Evolutionary conservation across 352 stramenopile species (phyloP).

Genomic region (Globisporangium parvum): DNA sequence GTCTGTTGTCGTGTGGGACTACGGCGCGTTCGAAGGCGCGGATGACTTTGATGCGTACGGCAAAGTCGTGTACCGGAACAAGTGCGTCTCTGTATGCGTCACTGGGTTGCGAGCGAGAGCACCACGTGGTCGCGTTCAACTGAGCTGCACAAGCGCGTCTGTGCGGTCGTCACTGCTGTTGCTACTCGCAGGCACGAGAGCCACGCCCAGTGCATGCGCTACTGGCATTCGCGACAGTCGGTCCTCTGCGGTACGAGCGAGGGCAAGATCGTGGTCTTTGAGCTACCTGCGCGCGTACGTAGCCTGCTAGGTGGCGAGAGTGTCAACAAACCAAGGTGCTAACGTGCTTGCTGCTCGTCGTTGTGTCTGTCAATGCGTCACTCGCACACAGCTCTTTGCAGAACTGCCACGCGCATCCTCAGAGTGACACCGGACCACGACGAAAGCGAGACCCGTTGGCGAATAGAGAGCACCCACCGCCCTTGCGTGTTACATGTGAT

Average conservation of each 20-base stretch:
- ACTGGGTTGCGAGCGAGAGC: neutral
- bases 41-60: constrained; percentile 14
- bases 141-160: neutral
- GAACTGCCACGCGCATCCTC: too few species aligned
- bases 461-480: too few species aligned
- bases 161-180: neutral
- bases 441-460: too few species aligned
- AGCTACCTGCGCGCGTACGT: constrained; percentile 3
- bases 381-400: too few species aligned
- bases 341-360: too few species aligned
- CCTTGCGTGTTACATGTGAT: too few species aligned
- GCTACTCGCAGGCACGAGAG: constrained; percentile 5
- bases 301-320: too few species aligned
- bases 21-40: constrained; percentile 8
- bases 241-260: constrained; percentile 14
- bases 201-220: constrained; percentile 15
- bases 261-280: constrained; percentile 13
- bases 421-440: too few species aligned
- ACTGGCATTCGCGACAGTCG: constrained; percentile 9
- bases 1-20: neutral
- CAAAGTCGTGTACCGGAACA: constrained; percentile 12
- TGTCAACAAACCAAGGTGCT: too few species aligned
- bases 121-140: neutral
- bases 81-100: constrained; percentile 3
- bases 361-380: too few species aligned